Percentiles rank a stretch among this genome's conserved stretches.
Conservation (phyloP, 2,329 filamentous ascomycete genomes). For the Cyphellophora europaea region DNA sequence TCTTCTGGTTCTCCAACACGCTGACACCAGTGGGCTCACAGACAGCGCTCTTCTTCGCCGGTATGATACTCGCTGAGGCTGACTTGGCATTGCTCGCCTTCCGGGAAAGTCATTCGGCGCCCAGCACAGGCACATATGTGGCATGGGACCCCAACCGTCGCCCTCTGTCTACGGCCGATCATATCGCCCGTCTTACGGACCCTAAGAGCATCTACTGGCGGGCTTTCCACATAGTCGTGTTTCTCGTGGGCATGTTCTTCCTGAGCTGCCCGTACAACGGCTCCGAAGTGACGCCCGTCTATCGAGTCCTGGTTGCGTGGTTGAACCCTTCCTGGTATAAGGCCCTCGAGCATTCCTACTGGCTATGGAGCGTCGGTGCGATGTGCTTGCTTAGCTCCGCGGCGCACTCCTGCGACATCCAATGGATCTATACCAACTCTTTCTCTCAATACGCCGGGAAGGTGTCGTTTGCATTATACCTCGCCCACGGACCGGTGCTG, state of each 20-base stretch:
- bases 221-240: constrained; percentile 4
- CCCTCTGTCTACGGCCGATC: neutral
- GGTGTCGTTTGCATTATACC: constrained; percentile 38
- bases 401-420: neutral
- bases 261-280: neutral
- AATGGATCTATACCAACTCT: constrained; percentile 32
- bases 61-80: constrained; percentile 11
- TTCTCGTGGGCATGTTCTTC: constrained; percentile 5
- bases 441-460: constrained; percentile 33
- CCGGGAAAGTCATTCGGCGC: no score
- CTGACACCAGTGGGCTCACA: no score
- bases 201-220: constrained; percentile 1
- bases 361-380: neutral
- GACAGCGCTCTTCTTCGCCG: constrained; percentile 13
- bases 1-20: no score
- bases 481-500: constrained; percentile 36
- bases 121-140: no score
- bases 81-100: constrained; percentile 6
- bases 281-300: neutral
- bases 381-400: neutral
- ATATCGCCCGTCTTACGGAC: neutral
- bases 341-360: neutral
- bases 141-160: neutral
- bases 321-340: neutral
- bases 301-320: neutral